These are phyloP conservation scores for Haematococcus sp. DNA, from an alignment of 139 green algal genomes.

Conservation along the genomic window DNA sequence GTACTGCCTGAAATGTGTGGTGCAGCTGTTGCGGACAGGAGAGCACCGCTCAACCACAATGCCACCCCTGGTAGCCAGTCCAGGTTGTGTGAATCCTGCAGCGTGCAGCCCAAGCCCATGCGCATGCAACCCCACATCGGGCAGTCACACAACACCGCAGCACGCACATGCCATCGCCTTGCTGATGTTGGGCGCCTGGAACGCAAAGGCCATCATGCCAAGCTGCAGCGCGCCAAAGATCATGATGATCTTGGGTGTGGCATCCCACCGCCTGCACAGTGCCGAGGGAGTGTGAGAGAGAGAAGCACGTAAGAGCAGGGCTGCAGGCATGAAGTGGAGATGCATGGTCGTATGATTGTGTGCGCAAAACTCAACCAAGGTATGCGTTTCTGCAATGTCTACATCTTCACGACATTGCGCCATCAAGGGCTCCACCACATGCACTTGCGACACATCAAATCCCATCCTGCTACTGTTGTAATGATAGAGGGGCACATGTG, in stretches of 20 bases:
- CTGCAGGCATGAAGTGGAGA: too few species aligned
- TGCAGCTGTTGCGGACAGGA: not conserved
- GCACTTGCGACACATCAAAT: too few species aligned
- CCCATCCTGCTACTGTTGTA: too few species aligned
- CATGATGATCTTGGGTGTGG: conserved; percentile 57
- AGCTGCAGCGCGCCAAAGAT: conserved; percentile 49
- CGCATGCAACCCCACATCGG: not conserved
- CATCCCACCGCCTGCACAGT: conserved; percentile 53
- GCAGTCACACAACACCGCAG: not conserved
- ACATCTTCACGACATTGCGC: too few species aligned
- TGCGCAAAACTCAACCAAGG: too few species aligned
- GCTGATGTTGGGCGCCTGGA: conserved; percentile 47
- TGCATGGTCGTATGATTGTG: too few species aligned
- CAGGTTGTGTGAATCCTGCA: not conserved
- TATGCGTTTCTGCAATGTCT: too few species aligned
- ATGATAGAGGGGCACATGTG: too few species aligned
- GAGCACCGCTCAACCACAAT: not conserved
- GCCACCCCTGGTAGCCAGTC: not conserved
- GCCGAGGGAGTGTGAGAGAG: too few species aligned
- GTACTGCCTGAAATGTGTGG: not conserved
- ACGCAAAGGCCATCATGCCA: conserved; percentile 43
- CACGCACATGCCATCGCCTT: conserved; percentile 34
- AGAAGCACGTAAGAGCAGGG: not conserved
- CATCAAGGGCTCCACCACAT: too few species aligned
- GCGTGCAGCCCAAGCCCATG: not conserved